Evolutionary conservation across 495 filamentous ascomycete genomes (phyloP), one percentile per base, ranked within the genome.

Genomic region (Penicillium salamii): DNA sequence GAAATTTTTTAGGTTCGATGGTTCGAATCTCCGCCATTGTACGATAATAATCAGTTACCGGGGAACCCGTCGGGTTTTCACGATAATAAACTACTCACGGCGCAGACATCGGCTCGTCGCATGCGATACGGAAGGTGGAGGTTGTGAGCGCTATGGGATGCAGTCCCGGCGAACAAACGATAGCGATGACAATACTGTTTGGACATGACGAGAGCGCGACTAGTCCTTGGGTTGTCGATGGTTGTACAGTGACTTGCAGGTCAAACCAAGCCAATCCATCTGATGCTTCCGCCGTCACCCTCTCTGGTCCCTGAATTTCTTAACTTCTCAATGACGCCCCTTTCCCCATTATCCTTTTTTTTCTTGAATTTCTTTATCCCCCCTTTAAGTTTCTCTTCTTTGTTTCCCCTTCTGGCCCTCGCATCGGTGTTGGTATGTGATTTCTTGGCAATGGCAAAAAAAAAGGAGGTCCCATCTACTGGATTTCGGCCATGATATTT

Each of bases 31-130:
- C 61, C 64, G 62, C 64, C 63, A 68, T 63, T 74, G 70, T 74
- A 72, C 67, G 63, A 74, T 74, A 72, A 67, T 69, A 63, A 53
- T 69, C 65, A 63, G 61, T 69, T 59, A 61, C 60, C 56, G 58
- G 55, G 54, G 62, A 53, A 42, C 15, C 57, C 50, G 46, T 43
- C 38, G 48, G 50, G 57, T 56, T 59, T 51, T 51, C 50, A 45
- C 55, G 60, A 62, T 69, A 68, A 71, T 71, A 65, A 52, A 52
- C 57, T 46, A 45, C 43, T 35, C 43, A 33, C 58, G 62, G 65
- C 58, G 61, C 56, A 61, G 60, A 57, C 44, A 49, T 54, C 50
- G 49, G 26, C 48, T 46, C 58, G 53, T 61, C 57, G 46, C 40
- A 61, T 62, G 50, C 59, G 55, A 65, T 57, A 51, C 54, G 58